Conservation (phyloP, 129 eudicot species). For the Rutidosis leptorrhynchoides region DNA sequence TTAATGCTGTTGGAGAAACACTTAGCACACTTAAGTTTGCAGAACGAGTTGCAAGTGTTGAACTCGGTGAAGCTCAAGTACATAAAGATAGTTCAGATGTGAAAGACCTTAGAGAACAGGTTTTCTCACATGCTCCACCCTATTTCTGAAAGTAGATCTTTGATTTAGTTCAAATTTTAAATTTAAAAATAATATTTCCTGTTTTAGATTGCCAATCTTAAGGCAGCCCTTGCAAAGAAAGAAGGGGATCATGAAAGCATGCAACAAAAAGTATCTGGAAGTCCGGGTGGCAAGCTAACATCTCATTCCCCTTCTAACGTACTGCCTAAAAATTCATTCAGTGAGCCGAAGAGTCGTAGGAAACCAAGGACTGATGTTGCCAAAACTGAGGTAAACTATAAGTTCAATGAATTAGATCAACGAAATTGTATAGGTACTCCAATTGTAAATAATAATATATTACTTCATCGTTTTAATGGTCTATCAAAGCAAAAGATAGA, state of each 20-base stretch:
- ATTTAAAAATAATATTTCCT: neutral
- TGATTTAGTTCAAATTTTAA: conserved; percentile 10
- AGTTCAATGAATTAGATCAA: conserved; percentile 1
- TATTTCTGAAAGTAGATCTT: neutral
- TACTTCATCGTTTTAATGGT: neutral
- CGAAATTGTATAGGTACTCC: neutral
- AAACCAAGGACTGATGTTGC: conserved; percentile 76
- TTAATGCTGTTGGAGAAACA: conserved; percentile 94
- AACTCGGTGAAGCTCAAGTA: conserved; percentile 96
- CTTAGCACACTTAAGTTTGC: conserved; percentile 98
- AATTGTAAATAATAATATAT: neutral
- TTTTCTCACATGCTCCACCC: conserved; percentile 24
- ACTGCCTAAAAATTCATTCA: conserved; percentile 32
- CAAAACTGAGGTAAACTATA: conserved; percentile 61
- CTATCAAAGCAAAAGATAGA: neutral
- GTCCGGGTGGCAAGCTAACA: conserved; percentile 57
- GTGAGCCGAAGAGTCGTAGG: conserved; percentile 44
- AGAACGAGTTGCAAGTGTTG: conserved; percentile 94
- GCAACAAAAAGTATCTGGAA: conserved; percentile 47
- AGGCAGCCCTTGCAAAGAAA: conserved; percentile 81
- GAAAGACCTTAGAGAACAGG: conserved; percentile 98
- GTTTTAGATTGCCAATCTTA: conserved; percentile 80
- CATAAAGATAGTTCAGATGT: conserved; percentile 80
- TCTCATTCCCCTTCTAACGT: conserved; percentile 51
- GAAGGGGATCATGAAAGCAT: conserved; percentile 49